Evolutionary conservation across 2,329 filamentous ascomycete species (phyloP).

Genomic region (Aureobasidium sp.): DNA sequence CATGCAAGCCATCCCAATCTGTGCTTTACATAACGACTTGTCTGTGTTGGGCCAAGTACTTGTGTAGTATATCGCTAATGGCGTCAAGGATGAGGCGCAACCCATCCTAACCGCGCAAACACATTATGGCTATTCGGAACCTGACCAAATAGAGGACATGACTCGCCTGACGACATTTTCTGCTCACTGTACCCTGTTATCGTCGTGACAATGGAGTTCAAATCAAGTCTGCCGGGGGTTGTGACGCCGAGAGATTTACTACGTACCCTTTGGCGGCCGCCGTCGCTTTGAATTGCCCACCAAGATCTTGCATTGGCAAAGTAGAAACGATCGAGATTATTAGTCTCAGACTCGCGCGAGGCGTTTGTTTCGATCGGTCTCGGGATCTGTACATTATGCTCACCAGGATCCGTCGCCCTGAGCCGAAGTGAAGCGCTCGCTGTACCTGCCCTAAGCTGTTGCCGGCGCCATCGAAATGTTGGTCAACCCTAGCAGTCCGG

Average conservation of each 20-base stretch:
- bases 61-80: not conserved
- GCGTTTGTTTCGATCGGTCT: constrained; percentile 8
- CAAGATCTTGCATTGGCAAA: not conserved
- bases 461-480: not conserved
- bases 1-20: constrained; percentile 2
- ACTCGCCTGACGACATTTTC: constrained; percentile 7
- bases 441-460: constrained; percentile 4
- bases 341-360: not conserved
- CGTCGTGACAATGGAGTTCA: not conserved
- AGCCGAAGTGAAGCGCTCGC: constrained; percentile 2
- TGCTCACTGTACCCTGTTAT: not conserved
- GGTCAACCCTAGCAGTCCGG: not conserved
- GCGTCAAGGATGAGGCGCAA: not conserved
- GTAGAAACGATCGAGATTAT: not conserved
- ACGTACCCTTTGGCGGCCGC: not conserved
- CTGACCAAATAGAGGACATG: not conserved
- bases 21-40: not conserved
- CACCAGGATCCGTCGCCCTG: not conserved
- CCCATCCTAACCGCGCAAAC: not conserved
- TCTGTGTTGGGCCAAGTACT: not conserved
- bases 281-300: constrained; percentile 1
- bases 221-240: not conserved
- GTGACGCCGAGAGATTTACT: not conserved
- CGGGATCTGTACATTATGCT: not conserved
- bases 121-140: not conserved